Evolutionary conservation across 345 rosid genomes (phyloP).

Genomic region (Sisymbrium irio): DNA sequence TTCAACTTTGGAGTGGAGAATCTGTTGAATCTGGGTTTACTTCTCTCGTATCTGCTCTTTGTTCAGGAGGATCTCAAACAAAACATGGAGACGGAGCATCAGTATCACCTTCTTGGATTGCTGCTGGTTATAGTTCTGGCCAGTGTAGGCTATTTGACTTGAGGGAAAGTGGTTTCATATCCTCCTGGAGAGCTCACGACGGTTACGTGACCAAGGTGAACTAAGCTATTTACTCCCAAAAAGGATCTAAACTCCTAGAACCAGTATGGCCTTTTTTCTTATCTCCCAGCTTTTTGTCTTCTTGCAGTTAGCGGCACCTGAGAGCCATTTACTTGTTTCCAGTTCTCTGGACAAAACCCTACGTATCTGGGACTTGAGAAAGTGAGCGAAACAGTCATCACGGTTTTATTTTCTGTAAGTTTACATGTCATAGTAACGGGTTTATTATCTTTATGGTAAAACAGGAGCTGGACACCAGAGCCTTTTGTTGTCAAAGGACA

Average conservation of each 20-base stretch:
- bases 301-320: conserved; percentile 76
- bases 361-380: conserved; percentile 85
- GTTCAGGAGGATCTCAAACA: conserved; percentile 64
- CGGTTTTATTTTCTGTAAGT: not conserved
- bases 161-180: conserved; percentile 63
- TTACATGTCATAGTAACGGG: not conserved
- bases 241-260: not conserved
- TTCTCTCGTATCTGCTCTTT: conserved; percentile 80
- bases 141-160: conserved; percentile 75
- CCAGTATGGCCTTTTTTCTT: not conserved
- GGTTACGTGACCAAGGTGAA: conserved; percentile 84
- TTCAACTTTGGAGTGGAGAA: conserved; percentile 86
- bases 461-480: conserved; percentile 61
- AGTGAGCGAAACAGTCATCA: conserved; percentile 38
- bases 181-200: conserved; percentile 89
- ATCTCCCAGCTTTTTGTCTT: not conserved
- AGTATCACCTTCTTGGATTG: conserved; percentile 69
- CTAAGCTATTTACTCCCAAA: not conserved
- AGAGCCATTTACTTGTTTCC: conserved; percentile 81
- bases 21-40: conserved; percentile 62
- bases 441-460: conserved; percentile 10
- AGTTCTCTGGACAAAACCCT: conserved; percentile 84
- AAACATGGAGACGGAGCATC: conserved; percentile 45
- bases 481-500: conserved; percentile 64
- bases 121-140: conserved; percentile 89